phyloP scores from a whole-genome alignment of 106 monocot species.

The Hemerocallis citrina region DNA sequence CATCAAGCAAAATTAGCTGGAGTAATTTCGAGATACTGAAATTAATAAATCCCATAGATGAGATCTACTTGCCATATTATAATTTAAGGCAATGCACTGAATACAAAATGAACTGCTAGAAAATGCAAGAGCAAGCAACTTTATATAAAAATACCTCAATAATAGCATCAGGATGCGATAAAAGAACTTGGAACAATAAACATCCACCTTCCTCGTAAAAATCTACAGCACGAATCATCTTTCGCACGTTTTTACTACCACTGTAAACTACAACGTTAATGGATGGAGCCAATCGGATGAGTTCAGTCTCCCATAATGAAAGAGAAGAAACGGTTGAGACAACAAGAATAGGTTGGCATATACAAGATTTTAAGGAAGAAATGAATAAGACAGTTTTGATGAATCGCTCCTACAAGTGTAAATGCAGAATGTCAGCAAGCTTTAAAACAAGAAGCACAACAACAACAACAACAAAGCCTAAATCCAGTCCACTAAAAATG shows the following conservation, averaged over 20 bases:
- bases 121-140: background rate
- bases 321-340: conserved; percentile 37
- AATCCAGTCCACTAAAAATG: no score
- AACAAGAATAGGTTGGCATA: conserved; percentile 44
- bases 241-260: conserved; percentile 42
- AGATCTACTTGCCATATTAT: no score
- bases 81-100: background rate
- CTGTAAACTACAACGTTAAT: conserved; percentile 49
- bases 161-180: conserved; percentile 47
- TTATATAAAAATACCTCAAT: conserved; percentile 44
- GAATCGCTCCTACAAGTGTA: conserved; percentile 43
- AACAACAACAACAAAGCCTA: no score
- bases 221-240: conserved; percentile 42
- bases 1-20: no score
- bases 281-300: conserved; percentile 42
- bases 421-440: background rate
- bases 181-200: conserved; percentile 62
- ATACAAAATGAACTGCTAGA: background rate
- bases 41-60: no score
- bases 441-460: no score
- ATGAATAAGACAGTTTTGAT: conserved; percentile 50
- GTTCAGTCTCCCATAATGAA: conserved; percentile 53
- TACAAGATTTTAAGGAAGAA: conserved; percentile 20
- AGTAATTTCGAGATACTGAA: no score
- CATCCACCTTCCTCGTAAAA: conserved; percentile 57